Conservation (phyloP, 768 basidiomycete genomes). For the Boletus eberwhitei region DNA sequence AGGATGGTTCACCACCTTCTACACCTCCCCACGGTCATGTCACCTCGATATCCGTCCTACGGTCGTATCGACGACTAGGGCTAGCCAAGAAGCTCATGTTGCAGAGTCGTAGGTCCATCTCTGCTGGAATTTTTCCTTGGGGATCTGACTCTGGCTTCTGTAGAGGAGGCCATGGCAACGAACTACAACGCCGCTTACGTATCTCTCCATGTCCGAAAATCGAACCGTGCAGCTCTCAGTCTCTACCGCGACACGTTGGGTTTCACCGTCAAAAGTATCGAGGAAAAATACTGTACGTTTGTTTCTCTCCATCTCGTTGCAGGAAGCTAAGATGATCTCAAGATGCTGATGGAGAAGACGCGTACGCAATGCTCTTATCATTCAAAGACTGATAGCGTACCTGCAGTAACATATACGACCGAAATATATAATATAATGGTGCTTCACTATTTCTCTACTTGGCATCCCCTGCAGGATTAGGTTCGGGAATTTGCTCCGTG, state of each 20-base stretch:
- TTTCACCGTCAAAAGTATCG: slow-evolving; percentile 81
- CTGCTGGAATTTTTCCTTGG: neutral
- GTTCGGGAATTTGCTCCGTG: neutral
- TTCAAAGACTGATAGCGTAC: slow-evolving; percentile 37
- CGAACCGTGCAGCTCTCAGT: slow-evolving; percentile 88
- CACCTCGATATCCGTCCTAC: slow-evolving; percentile 92
- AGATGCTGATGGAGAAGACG: slow-evolving; percentile 97
- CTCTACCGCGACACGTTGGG: slow-evolving; percentile 89
- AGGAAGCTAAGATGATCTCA: slow-evolving; percentile 6
- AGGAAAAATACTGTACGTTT: slow-evolving; percentile 88
- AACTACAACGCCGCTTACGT: slow-evolving; percentile 85
- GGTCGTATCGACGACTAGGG: slow-evolving; percentile 87
- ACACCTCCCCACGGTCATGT: slow-evolving; percentile 82
- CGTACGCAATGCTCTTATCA: slow-evolving; percentile 82
- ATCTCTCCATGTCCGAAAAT: slow-evolving; percentile 89
- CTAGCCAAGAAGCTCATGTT: slow-evolving; percentile 93
- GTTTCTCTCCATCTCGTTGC: neutral
- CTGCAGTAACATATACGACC: neutral
- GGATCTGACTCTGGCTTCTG: slow-evolving; percentile 1
- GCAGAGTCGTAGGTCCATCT: slow-evolving; percentile 69
- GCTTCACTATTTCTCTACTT: slow-evolving; percentile 2
- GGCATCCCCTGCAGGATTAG: neutral
- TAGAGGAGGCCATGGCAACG: slow-evolving; percentile 89
- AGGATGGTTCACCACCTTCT: slow-evolving; percentile 47
- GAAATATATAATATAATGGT: slow-evolving; percentile 8